phyloP scores from a whole-genome alignment of 2,329 filamentous ascomycete species.

The Paracorniculantispora psalliotae region DNA sequence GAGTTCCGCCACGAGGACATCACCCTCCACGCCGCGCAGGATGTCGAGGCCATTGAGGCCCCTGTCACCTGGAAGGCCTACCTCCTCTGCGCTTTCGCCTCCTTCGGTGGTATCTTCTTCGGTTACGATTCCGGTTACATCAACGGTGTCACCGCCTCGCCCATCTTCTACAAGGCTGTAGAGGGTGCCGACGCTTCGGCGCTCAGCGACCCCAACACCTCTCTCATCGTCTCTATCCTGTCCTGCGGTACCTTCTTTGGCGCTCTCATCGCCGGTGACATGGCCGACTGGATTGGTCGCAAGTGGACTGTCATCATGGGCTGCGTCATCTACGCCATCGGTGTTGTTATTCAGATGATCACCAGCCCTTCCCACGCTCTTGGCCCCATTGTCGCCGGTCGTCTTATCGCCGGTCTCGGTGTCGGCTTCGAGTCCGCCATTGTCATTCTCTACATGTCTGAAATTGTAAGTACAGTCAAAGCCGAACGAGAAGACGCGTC shows the following conservation, averaged over 20 bases:
- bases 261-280: constrained; percentile 69
- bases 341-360: constrained; percentile 62
- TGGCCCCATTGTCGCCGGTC: constrained; percentile 64
- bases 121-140: constrained; percentile 77
- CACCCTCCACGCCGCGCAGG: constrained; percentile 38
- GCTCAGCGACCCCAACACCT: constrained; percentile 40
- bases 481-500: too few species aligned
- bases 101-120: constrained; percentile 71
- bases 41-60: constrained; percentile 59
- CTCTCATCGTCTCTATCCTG: constrained; percentile 68
- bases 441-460: constrained; percentile 83
- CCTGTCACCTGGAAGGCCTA: constrained; percentile 66
- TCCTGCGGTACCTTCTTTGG: constrained; percentile 76
- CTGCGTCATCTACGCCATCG: constrained; percentile 65
- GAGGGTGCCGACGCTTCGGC: constrained; percentile 32
- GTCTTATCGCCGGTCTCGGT: constrained; percentile 70
- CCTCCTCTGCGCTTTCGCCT: constrained; percentile 64
- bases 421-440: constrained; percentile 77
- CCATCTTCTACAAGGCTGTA: constrained; percentile 48
- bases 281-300: constrained; percentile 70
- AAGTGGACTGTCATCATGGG: constrained; percentile 67
- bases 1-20: constrained; percentile 19
- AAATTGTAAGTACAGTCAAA: constrained; percentile 51
- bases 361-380: constrained; percentile 43
- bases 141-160: constrained; percentile 55